A percentile compares a stretch with the other conserved stretches of the same genome.
phyloP scores from a whole-genome alignment of 495 filamentous ascomycete species.

The Bathelium albidoporum region DNA sequence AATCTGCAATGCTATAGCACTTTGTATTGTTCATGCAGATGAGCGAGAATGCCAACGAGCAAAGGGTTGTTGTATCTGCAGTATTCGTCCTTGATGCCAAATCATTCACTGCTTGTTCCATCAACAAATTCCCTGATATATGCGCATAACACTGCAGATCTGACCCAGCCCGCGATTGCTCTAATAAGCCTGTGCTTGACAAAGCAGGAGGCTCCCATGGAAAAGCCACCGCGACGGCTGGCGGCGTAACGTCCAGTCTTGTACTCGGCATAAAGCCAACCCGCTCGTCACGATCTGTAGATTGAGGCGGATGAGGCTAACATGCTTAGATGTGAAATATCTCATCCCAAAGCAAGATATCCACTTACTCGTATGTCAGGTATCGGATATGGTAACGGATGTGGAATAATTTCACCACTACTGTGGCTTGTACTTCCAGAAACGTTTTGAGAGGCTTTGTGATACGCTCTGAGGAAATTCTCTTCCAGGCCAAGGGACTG shows the following conservation, averaged over 20 bases:
- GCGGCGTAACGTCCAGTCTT: not conserved
- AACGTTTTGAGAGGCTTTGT: not conserved
- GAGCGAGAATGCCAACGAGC: not conserved
- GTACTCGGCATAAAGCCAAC: not conserved
- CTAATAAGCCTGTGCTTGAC: not conserved
- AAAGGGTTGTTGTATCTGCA: not conserved
- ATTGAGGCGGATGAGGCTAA: not conserved
- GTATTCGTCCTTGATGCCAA: not conserved
- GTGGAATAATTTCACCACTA: not conserved
- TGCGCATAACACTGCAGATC: not conserved
- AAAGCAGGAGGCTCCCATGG: not conserved
- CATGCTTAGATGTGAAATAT: not conserved
- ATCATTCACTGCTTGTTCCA: not conserved
- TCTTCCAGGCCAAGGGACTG: not conserved
- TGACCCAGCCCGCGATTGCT: not conserved
- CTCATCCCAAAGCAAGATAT: not conserved
- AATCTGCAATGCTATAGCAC: not conserved
- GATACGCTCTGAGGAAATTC: not conserved
- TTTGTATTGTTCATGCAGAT: not conserved
- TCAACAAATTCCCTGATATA: not conserved
- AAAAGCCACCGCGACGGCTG: not conserved
- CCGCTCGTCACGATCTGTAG: not conserved
- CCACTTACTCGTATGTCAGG: not conserved
- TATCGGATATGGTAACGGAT: not conserved
- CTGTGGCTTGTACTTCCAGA: not conserved